phyloP scores from a whole-genome alignment of 2,329 filamentous ascomycete genomes.

The Colletotrichum lini region DNA sequence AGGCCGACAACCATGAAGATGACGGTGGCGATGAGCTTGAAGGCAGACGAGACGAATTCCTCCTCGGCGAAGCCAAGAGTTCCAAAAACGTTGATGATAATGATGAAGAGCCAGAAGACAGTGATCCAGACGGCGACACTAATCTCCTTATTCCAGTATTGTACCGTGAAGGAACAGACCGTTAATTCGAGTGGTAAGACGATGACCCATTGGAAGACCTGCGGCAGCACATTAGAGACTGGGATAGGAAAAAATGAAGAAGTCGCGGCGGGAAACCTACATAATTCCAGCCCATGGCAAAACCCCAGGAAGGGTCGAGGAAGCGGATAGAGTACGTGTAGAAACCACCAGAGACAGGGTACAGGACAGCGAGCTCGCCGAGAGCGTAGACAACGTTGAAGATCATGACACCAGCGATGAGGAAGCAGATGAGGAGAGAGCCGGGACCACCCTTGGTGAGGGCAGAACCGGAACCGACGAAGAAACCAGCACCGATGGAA shows the following conservation, averaged over 20 bases:
- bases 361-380: constrained; percentile 74
- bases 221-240: background rate
- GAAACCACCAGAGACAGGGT: constrained; percentile 74
- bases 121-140: constrained; percentile 67
- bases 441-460: constrained; percentile 65
- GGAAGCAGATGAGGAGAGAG: constrained; percentile 64
- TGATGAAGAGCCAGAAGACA: constrained; percentile 65
- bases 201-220: constrained; percentile 64
- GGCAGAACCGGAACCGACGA: constrained; percentile 71
- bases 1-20: constrained; percentile 75
- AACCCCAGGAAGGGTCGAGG: constrained; percentile 73
- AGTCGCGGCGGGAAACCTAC: constrained; percentile 23
- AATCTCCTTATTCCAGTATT: constrained; percentile 65
- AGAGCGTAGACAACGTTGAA: constrained; percentile 73
- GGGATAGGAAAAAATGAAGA: background rate
- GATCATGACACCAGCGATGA: constrained; percentile 72
- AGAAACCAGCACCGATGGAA: constrained; percentile 75
- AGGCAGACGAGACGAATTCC: constrained; percentile 68
- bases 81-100: constrained; percentile 69
- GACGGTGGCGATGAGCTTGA: constrained; percentile 70
- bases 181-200: constrained; percentile 67
- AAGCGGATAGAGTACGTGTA: constrained; percentile 74
- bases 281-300: constrained; percentile 68
- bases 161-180: constrained; percentile 64
- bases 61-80: constrained; percentile 68